Percentiles rank a stretch among this genome's conserved stretches.
phyloP scores from a whole-genome alignment of 768 basidiomycete genomes.

The Mycena pura region DNA sequence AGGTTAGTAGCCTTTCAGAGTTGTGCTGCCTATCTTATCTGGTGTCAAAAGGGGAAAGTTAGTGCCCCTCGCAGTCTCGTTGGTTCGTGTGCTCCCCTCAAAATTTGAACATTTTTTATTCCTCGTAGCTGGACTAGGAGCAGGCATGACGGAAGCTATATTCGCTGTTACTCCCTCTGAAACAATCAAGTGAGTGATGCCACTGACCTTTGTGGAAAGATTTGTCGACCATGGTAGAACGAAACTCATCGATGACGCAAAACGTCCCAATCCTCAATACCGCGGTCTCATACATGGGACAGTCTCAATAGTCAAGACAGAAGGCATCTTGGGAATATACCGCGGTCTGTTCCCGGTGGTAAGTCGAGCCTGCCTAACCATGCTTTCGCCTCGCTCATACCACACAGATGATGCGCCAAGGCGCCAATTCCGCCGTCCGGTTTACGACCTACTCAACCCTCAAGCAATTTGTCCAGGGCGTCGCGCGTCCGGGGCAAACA shows the following conservation, averaged over 20 bases:
- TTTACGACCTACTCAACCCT: constrained; percentile 95
- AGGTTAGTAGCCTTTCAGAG: constrained; percentile 55
- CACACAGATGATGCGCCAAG: constrained; percentile 92
- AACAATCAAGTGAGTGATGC: constrained; percentile 90
- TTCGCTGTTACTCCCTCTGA: constrained; percentile 97
- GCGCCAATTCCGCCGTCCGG: constrained; percentile 94
- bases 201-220: no score
- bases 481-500: constrained; percentile 79
- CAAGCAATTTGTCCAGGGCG: constrained; percentile 91
- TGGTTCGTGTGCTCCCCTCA: constrained; percentile 48
- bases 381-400: neutral
- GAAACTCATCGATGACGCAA: constrained; percentile 95
- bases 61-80: constrained; percentile 84
- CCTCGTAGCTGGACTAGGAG: constrained; percentile 74
- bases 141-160: constrained; percentile 91
- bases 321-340: constrained; percentile 87
- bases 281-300: constrained; percentile 90
- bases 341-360: constrained; percentile 94
- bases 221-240: constrained; percentile 60
- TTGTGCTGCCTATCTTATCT: neutral
- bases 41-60: constrained; percentile 79
- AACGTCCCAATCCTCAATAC: constrained; percentile 83
- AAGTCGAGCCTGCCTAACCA: constrained; percentile 36
- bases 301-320: constrained; percentile 75
- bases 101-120: neutral